Conservation (phyloP, 1,139 yeast genomes). For the Taiozyma sp. region DNA sequence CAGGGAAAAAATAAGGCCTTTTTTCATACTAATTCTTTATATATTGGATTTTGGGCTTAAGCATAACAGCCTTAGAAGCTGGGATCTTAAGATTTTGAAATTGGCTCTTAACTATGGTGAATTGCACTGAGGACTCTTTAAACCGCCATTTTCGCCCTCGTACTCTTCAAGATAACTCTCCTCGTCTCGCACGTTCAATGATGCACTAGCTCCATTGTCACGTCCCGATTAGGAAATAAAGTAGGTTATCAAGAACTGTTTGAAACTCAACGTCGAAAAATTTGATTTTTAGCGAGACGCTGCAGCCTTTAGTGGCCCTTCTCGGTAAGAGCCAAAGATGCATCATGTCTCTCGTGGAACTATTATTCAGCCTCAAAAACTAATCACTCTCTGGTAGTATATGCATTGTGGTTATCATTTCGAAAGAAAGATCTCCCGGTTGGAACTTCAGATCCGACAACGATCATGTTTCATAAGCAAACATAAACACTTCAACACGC, state of each 20-base stretch:
- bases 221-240: constrained; percentile 6
- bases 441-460: too few species aligned
- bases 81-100: background rate
- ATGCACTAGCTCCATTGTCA: constrained; percentile 4
- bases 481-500: background rate
- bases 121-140: background rate
- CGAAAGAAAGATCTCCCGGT: background rate
- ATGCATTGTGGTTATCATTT: background rate
- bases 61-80: background rate
- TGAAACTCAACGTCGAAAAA: background rate
- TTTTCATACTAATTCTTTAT: too few species aligned
- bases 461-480: too few species aligned
- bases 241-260: background rate
- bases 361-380: background rate
- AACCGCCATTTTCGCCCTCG: background rate
- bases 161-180: background rate
- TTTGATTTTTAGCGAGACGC: background rate
- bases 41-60: background rate
- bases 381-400: background rate
- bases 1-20: background rate
- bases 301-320: background rate
- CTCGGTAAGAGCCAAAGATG: background rate
- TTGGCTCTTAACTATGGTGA: background rate
- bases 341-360: background rate
- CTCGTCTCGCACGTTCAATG: background rate